Base-by-base conservation (phyloP, 805 yeast species). In the Lachancea waltii region DNA sequence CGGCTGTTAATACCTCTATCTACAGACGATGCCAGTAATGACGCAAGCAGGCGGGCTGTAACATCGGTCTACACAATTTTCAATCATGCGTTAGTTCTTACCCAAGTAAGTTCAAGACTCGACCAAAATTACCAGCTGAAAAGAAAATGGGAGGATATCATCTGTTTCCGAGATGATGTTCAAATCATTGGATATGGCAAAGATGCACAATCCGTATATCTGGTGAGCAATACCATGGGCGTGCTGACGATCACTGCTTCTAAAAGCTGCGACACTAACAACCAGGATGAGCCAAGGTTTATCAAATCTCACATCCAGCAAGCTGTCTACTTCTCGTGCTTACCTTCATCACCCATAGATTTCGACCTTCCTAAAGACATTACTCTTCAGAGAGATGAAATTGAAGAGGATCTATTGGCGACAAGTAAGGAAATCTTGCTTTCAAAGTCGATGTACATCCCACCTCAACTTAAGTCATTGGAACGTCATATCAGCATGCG, bases 251-350 rank as follows among this genome's bases (percentile, higher is more conserved):
- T 85, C 16, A 84, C 80, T 40, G 41, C 48, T 1, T 38, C 40
- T 4, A 48, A 43, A 4, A 56, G 50, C 16, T 50, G 59, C 8
- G 40, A 51, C 7, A 45, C 45, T n/a, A 39, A 48, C 10, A 47
- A 53, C 20, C 36, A 50, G n/a, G 38, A 46, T 6, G 44, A 48
- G 4, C 22, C 44, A 4, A 43, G 67, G 3, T 68, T 78, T 33
- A 66, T 84, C 23, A 80, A 79, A 53, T 73, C 85, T 0, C 89
- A 80, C 49, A 74, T 90, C 16, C 92, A 82, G 47, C 97, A 89
- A 59, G 95, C 89, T 0, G 75, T 89, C 1, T 60, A 56, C 38
- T 81, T 79, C 50, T 83, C 75, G 45, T 70, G 76, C 2, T 60
- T 56, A 7, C 47, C 61, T 5, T 50, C 52, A 2, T 51, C 57